Evolutionary conservation across 257 asterid species (phyloP).

Genomic region (Leonotis leonurus): DNA sequence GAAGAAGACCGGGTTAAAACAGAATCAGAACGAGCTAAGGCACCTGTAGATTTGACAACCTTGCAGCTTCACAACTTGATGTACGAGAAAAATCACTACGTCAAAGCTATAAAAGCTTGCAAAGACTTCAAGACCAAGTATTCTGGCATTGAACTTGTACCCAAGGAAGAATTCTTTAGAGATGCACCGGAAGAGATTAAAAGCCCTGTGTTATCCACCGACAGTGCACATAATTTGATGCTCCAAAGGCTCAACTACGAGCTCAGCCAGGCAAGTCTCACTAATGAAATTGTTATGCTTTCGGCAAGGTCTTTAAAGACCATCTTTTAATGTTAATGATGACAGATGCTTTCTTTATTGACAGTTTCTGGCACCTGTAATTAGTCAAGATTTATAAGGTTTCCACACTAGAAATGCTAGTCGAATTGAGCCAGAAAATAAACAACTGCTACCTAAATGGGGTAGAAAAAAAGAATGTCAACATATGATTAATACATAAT

Average conservation of each 20-base stretch:
- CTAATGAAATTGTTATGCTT: background rate
- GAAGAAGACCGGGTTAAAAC: conserved; percentile 86
- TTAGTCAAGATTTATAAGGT: background rate
- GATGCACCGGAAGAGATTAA: conserved; percentile 83
- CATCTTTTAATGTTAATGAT: background rate
- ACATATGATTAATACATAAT: background rate
- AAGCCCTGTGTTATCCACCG: conserved; percentile 51
- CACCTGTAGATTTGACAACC: conserved; percentile 79
- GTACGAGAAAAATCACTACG: conserved; percentile 95
- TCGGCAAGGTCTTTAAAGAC: background rate
- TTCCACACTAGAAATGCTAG: background rate
- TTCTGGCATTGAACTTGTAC: conserved; percentile 82
- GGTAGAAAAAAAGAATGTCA: background rate
- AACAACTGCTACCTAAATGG: background rate
- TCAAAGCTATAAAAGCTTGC: conserved; percentile 95
- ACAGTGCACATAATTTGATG: conserved; percentile 72
- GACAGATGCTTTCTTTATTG: background rate
- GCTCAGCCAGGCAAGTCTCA: conserved; percentile 61
- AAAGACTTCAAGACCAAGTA: conserved; percentile 88
- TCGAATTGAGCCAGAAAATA: background rate
- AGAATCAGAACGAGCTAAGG: conserved; percentile 88
- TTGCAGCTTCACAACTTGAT: conserved; percentile 93
- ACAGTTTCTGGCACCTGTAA: background rate
- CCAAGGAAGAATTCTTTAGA: conserved; percentile 77
- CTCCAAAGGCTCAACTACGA: conserved; percentile 91